phyloP scores from a whole-genome alignment of 1,284 basidiomycete genomes.

The Pholiota adiposa region DNA sequence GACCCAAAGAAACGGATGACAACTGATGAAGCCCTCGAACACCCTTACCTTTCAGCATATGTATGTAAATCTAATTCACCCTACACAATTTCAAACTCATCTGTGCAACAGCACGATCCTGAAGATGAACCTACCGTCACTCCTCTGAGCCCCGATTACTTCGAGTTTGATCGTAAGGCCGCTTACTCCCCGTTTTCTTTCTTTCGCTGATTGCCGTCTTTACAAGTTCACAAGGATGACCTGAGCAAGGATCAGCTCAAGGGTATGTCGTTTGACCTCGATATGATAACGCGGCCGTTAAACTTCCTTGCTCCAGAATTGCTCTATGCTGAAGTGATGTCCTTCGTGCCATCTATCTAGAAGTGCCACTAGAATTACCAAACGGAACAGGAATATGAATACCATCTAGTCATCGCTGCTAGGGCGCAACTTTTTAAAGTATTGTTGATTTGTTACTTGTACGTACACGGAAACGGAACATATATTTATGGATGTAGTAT shows the following conservation, averaged over 20 bases:
- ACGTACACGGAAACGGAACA: conserved; percentile 1
- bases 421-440: conserved; percentile 6
- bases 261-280: no score
- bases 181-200: not conserved
- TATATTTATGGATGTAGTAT: conserved; percentile 10
- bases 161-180: conserved; percentile 79
- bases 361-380: not conserved
- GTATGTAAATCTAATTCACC: conserved; percentile 39
- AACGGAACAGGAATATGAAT: not conserved
- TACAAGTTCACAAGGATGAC: conserved; percentile 72
- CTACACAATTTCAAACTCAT: conserved; percentile 2
- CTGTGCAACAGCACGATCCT: conserved; percentile 71
- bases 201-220: conserved; percentile 14
- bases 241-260: conserved; percentile 80
- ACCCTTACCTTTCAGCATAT: conserved; percentile 71
- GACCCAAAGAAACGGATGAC: conserved; percentile 88
- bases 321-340: conserved; percentile 70
- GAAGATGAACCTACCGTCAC: conserved; percentile 81
- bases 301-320: conserved; percentile 41
- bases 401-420: not conserved
- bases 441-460: conserved; percentile 8
- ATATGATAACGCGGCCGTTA: no score
- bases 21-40: conserved; percentile 84
- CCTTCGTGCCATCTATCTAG: conserved; percentile 63
- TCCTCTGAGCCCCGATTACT: conserved; percentile 81